Percentiles rank a stretch among this genome's conserved stretches.
Conservation (phyloP, 2,329 filamentous ascomycete genomes). For the Nothomitra cinnamomea region DNA sequence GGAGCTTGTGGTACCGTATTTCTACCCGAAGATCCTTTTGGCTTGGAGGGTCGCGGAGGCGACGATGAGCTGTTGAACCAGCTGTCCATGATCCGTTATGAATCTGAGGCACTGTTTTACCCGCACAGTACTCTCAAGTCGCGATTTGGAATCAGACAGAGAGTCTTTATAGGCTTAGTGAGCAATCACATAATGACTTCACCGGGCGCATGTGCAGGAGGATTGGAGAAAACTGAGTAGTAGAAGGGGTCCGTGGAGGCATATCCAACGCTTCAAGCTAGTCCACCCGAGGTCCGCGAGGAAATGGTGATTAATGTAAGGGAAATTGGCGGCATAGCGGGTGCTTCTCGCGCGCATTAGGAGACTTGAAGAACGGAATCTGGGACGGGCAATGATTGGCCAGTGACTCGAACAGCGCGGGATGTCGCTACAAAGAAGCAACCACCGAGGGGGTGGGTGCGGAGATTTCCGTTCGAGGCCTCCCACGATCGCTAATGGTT, state of each 20-base stretch:
- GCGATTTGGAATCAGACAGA: too few species aligned
- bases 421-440: background rate
- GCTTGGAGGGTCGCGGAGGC: background rate
- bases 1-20: background rate
- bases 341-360: too few species aligned
- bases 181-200: background rate
- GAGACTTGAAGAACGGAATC: too few species aligned
- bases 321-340: too few species aligned
- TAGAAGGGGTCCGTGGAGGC: background rate
- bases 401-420: background rate
- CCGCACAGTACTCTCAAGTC: too few species aligned
- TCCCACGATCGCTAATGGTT: background rate
- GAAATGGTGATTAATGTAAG: too few species aligned
- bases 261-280: background rate
- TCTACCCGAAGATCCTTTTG: background rate
- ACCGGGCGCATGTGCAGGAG: background rate
- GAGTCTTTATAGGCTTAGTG: background rate
- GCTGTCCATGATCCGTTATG: background rate
- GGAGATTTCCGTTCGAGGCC: background rate
- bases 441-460: background rate
- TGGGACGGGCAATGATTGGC: background rate
- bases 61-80: slow-evolving; percentile 1
- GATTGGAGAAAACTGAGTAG: background rate
- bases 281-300: background rate
- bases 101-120: background rate